Conservation (phyloP, 495 filamentous ascomycete genomes). For the Neurospora sp. region DNA sequence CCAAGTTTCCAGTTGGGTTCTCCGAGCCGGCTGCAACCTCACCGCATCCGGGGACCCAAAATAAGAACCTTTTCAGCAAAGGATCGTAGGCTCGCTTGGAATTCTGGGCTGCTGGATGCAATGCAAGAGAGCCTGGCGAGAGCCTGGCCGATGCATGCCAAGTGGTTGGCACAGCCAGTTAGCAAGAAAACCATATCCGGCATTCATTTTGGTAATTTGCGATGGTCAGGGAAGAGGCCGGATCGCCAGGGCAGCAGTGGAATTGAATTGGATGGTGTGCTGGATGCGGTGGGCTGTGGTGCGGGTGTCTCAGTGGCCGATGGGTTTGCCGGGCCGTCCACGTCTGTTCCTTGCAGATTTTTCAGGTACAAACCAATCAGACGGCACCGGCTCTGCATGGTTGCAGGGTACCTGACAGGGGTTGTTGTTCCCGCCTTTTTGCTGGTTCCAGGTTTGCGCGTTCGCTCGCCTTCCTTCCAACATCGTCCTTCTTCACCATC, state of each 20-base stretch:
- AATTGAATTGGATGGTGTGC: neutral
- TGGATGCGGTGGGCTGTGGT: neutral
- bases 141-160: neutral
- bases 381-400: neutral
- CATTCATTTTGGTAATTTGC: neutral
- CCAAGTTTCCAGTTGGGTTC: neutral
- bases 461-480: neutral
- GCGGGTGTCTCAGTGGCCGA: conserved; percentile 2
- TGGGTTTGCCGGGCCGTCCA: neutral
- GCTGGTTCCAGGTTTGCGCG: neutral
- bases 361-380: conserved; percentile 8
- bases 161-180: neutral
- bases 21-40: neutral
- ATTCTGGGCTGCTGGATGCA: neutral
- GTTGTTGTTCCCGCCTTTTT: neutral
- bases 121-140: neutral
- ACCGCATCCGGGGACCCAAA: neutral
- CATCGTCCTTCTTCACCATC: neutral
- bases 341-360: conserved; percentile 13
- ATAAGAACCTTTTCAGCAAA: neutral
- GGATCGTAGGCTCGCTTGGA: neutral
- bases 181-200: neutral
- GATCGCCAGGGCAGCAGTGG: neutral
- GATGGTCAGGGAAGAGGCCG: neutral
- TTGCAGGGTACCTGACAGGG: conserved; percentile 5